Base-by-base conservation (phyloP, 306 rosid species). In the Crotalaria pallida region DNA sequence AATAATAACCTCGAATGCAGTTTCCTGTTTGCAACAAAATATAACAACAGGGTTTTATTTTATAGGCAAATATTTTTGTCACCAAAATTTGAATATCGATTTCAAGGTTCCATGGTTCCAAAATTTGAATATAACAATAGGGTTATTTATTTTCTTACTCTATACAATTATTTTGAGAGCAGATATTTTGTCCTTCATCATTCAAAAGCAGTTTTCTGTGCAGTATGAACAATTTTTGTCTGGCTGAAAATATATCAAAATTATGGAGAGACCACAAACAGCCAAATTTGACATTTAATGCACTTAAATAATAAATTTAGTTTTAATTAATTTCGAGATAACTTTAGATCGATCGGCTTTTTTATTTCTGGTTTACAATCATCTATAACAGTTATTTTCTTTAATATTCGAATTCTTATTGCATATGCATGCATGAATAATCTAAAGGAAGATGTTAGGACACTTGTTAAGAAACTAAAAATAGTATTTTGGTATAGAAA, bases 241-340 rank as follows among this genome's bases (percentile, higher is more conserved):
- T 62, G 80, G 80, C 75, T 63, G 77, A 48, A 82, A 73, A 49
- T 41, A 70, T 59, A 67, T 82, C 80, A 73, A 51, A 69, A 63
- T 74, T 56, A 72, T 77, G 64, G 77, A 55, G 77, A 43, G 45
- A 15, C 38, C 75, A 77, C 53, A 69, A 62, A 73, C 74, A 7
- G 77, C 75, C 83, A 77, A 77, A 69, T 68, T 64, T 19, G 27
- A 63, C 74, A 82, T 64, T 77, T 71, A 82, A 77, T 77, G 80
- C 82, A 16, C 49, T 56, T 48, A 33, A 19, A 66, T 45, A 7
- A 29, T 36, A 65, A 61, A 47, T 13, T 29, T 10, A 6, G 2
- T 50, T 40, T 44, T 58, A 53, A 51, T 44, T 58, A 53, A 51
- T 24, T 49, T 62, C 29, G 0, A 65, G 27, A n/a, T n/a, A n/a